phyloP scores from a whole-genome alignment of 768 basidiomycete genomes.

The Hypholoma fasciculare region DNA sequence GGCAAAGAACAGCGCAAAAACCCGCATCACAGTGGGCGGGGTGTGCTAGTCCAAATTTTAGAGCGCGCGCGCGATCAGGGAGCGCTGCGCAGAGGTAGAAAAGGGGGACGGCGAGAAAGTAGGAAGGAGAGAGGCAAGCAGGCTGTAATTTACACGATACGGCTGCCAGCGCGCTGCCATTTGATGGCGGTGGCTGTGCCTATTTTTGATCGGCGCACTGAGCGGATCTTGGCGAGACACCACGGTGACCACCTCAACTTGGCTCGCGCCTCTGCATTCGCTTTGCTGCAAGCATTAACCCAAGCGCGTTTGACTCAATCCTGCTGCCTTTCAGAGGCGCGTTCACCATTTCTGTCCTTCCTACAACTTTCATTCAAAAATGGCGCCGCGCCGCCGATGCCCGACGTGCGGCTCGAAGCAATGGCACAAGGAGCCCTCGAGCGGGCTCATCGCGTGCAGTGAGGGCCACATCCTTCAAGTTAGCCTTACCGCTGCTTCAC shows the following conservation, averaged over 20 bases:
- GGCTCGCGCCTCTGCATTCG: not conserved
- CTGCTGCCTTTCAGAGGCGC: not conserved
- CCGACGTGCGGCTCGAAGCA: constrained; percentile 78
- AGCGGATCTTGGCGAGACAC: constrained; percentile 1
- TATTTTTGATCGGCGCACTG: constrained; percentile 4
- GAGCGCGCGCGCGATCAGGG: not conserved
- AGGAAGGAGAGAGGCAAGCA: not conserved
- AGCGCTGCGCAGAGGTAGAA: not conserved
- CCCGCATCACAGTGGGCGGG: constrained; percentile 43
- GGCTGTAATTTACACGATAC: constrained; percentile 12
- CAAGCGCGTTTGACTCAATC: not conserved
- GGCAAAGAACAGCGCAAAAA: constrained; percentile 41
- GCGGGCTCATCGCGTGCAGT: constrained; percentile 81
- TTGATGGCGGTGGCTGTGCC: constrained; percentile 19
- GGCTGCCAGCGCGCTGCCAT: not conserved
- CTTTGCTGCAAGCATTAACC: not conserved
- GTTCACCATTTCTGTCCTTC: not conserved
- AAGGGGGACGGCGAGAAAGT: not conserved
- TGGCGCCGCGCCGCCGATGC: constrained; percentile 70
- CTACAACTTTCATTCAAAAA: constrained; percentile 18
- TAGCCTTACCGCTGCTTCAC: constrained; percentile 14
- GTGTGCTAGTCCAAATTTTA: not conserved
- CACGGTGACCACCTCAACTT: not conserved
- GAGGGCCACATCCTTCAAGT: constrained; percentile 94
- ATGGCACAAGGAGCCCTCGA: constrained; percentile 86